phyloP scores from a whole-genome alignment of 805 yeast species.

The Kuraishia molischiana region DNA sequence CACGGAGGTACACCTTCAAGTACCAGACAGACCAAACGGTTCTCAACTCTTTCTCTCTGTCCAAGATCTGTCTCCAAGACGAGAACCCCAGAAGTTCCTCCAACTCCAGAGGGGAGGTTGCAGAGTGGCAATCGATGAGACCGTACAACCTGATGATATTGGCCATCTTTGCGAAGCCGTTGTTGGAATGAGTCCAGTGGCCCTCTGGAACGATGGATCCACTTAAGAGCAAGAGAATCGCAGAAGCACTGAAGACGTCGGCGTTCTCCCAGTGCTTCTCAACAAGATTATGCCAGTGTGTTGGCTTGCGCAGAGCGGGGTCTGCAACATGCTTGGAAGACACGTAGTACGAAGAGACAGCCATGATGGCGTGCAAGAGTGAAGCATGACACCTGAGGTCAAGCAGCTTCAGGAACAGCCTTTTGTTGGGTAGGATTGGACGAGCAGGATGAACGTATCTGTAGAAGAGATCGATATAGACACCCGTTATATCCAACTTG shows the following conservation, averaged over 20 bases:
- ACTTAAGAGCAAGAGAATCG: constrained; percentile 17
- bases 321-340: constrained; percentile 13
- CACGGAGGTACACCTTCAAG: constrained; percentile 21
- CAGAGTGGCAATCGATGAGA: constrained; percentile 1
- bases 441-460: constrained; percentile 28
- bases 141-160: constrained; percentile 8
- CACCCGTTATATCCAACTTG: constrained; percentile 19
- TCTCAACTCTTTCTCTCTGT: constrained; percentile 21
- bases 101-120: constrained; percentile 12
- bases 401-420: constrained; percentile 18
- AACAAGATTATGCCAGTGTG: constrained; percentile 26
- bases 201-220: constrained; percentile 21
- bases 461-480: constrained; percentile 28
- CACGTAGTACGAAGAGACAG: constrained; percentile 21
- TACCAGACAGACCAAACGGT: constrained; percentile 29
- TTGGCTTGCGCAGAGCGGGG: constrained; percentile 17
- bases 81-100: constrained; percentile 13
- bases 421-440: constrained; percentile 25
- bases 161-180: constrained; percentile 15
- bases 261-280: constrained; percentile 22
- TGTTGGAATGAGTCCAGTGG: constrained; percentile 14
- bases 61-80: constrained; percentile 22
- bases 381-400: constrained; percentile 20
- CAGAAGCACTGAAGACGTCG: constrained; percentile 16
- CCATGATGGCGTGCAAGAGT: constrained; percentile 24